Evolutionary conservation across 2,329 filamentous ascomycete genomes (phyloP).

Genomic region (Exutisphaerella laricina): DNA sequence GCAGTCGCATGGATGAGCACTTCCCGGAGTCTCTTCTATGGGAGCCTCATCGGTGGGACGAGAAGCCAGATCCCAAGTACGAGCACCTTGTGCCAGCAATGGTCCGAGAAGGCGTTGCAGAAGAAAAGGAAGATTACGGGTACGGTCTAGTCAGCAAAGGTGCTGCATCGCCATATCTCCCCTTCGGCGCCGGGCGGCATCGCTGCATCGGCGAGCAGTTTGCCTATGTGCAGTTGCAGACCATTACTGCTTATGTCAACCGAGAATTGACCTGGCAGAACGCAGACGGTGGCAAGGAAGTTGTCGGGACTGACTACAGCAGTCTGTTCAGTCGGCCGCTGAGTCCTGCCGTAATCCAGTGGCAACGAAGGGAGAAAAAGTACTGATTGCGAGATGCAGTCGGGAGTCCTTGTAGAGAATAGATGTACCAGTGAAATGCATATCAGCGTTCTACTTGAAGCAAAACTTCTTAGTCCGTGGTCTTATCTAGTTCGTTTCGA

Average conservation of each 20-base stretch:
- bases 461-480: too few relatives aligned
- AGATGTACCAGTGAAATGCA: not conserved
- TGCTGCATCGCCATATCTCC: constrained; percentile 80
- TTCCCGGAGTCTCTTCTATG: constrained; percentile 79
- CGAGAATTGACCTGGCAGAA: constrained; percentile 76
- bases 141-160: constrained; percentile 93
- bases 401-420: not conserved
- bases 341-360: constrained; percentile 55
- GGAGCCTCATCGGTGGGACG: constrained; percentile 89
- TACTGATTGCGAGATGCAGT: constrained; percentile 7
- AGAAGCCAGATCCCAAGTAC: constrained; percentile 46
- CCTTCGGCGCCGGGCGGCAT: constrained; percentile 88
- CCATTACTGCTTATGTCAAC: constrained; percentile 72
- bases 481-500: too few relatives aligned
- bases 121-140: constrained; percentile 81
- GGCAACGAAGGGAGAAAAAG: constrained; percentile 58
- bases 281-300: constrained; percentile 60
- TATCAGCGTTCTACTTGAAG: not conserved
- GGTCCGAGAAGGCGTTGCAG: constrained; percentile 31
- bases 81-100: constrained; percentile 25
- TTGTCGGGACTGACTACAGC: constrained; percentile 64
- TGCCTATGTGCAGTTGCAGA: constrained; percentile 85
- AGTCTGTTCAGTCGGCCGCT: constrained; percentile 46
- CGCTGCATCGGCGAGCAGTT: constrained; percentile 97
- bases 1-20: constrained; percentile 62